Percentiles rank a stretch among this genome's conserved stretches.
phyloP scores from a whole-genome alignment of 2,329 filamentous ascomycete species.

The Penicillium capsulatum region DNA sequence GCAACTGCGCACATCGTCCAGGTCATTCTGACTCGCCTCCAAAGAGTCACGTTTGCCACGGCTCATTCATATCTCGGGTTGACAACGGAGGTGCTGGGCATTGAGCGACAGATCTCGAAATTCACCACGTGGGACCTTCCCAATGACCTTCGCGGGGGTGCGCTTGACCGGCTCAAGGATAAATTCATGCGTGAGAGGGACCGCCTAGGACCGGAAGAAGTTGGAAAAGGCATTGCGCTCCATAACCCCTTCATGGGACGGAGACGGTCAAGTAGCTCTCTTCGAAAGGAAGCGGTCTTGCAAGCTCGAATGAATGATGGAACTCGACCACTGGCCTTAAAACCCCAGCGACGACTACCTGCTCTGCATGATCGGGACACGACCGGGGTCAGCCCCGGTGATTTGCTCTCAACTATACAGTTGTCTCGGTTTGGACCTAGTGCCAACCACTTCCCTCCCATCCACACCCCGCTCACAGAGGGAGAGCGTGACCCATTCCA shows the following conservation, averaged over 20 bases:
- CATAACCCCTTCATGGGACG: slow-evolving; percentile 71
- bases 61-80: slow-evolving; percentile 92
- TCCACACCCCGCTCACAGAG: slow-evolving; percentile 43
- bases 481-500: slow-evolving; percentile 39
- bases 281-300: slow-evolving; percentile 74
- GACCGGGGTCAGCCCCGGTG: slow-evolving; percentile 63
- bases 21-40: slow-evolving; percentile 89
- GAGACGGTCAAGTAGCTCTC: slow-evolving; percentile 65
- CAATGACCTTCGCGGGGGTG: slow-evolving; percentile 79
- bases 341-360: slow-evolving; percentile 13
- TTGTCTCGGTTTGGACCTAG: slow-evolving; percentile 59
- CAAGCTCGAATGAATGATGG: slow-evolving; percentile 58
- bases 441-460: slow-evolving; percentile 34
- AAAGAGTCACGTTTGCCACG: slow-evolving; percentile 89
- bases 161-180: slow-evolving; percentile 79
- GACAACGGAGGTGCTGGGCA: slow-evolving; percentile 84
- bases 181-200: slow-evolving; percentile 87
- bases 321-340: slow-evolving; percentile 23
- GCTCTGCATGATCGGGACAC: slow-evolving; percentile 31
- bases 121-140: slow-evolving; percentile 89
- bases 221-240: slow-evolving; percentile 86
- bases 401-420: slow-evolving; percentile 75
- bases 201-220: slow-evolving; percentile 72
- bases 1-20: slow-evolving; percentile 97
- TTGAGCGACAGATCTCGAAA: slow-evolving; percentile 88